phyloP scores from a whole-genome alignment of 192 early-diverging fungal genomes.

The Phlyctochytrium bullatum region DNA sequence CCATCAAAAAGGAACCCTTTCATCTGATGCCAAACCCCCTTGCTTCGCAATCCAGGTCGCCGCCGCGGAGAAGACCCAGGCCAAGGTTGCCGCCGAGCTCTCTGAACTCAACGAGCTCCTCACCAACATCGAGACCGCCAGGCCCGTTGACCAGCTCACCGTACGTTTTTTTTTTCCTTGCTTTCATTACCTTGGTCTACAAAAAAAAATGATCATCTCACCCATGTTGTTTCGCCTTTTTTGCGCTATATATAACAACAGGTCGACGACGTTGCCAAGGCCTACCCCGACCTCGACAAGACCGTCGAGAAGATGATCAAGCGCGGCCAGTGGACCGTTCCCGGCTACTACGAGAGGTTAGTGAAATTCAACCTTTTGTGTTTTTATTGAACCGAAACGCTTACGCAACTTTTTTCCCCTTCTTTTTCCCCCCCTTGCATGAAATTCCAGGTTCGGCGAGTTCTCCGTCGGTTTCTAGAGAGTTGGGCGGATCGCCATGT shows the following conservation, averaged over 20 bases:
- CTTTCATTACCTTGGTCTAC: conserved; percentile 10
- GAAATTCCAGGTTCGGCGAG: conserved; percentile 41
- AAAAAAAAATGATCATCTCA: too few species aligned
- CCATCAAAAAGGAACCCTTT: not conserved
- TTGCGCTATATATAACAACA: too few species aligned
- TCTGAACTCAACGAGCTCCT: conserved; percentile 84
- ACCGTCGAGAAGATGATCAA: conserved; percentile 88
- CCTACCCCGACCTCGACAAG: conserved; percentile 87
- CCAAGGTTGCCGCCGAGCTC: conserved; percentile 82
- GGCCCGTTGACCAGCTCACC: conserved; percentile 91
- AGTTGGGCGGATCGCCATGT: too few species aligned
- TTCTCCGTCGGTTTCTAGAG: conserved; percentile 53
- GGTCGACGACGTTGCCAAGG: conserved; percentile 91
- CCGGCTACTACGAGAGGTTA: conserved; percentile 97
- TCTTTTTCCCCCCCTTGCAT: not conserved
- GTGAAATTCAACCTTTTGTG: not conserved
- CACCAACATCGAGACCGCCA: conserved; percentile 88
- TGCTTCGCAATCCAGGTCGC: conserved; percentile 57
- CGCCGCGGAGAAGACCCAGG: conserved; percentile 78
- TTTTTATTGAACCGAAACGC: too few species aligned
- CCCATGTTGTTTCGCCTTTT: too few species aligned
- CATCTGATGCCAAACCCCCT: conserved; percentile 6
- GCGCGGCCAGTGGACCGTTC: conserved; percentile 87
- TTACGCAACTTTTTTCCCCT: too few species aligned
- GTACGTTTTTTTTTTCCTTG: conserved; percentile 48